Evolutionary conservation across 2,329 filamentous ascomycete genomes (phyloP).

Genomic region (Biscogniauxia mediterranea): DNA sequence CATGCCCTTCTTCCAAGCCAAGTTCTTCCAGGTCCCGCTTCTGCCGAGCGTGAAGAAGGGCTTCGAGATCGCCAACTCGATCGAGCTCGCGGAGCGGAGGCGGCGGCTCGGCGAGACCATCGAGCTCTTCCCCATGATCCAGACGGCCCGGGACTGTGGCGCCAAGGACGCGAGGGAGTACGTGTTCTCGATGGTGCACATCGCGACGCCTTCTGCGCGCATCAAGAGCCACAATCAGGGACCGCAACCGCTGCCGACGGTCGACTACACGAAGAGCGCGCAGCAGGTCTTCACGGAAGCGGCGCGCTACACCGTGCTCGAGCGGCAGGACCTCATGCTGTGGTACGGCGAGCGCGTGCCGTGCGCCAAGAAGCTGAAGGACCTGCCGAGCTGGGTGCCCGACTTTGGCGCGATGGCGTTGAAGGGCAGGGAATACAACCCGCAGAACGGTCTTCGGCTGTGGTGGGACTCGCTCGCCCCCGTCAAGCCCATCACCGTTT

Average conservation of each 20-base stretch:
- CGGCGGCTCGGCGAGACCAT: conserved; percentile 17
- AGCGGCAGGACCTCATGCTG: conserved; percentile 23
- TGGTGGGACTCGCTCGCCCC: conserved; percentile 19
- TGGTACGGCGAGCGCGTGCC: conserved; percentile 21
- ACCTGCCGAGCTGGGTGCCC: conserved; percentile 25
- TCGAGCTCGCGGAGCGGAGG: conserved; percentile 20
- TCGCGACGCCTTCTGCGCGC: conserved; percentile 20
- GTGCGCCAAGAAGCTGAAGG: conserved; percentile 14
- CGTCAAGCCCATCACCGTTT: conserved; percentile 15
- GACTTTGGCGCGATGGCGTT: conserved; percentile 17
- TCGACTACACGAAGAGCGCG: conserved; percentile 22
- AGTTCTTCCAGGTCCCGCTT: conserved; percentile 20
- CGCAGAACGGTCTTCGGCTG: conserved; percentile 10
- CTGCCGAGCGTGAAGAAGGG: conserved; percentile 14
- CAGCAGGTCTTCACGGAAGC: conserved; percentile 22
- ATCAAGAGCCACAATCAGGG: conserved; percentile 12
- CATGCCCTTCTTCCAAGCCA: conserved; percentile 15
- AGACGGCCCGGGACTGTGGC: conserved; percentile 20
- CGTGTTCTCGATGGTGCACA: conserved; percentile 22
- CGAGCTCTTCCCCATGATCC: conserved; percentile 25
- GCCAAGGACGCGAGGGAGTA: conserved; percentile 18
- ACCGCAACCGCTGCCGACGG: conserved; percentile 17
- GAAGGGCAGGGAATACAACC: background rate
- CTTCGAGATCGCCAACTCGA: conserved; percentile 11
- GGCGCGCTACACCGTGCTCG: conserved; percentile 21